Conservation (phyloP, 768 basidiomycete genomes). For the Serendipita sp. region DNA sequence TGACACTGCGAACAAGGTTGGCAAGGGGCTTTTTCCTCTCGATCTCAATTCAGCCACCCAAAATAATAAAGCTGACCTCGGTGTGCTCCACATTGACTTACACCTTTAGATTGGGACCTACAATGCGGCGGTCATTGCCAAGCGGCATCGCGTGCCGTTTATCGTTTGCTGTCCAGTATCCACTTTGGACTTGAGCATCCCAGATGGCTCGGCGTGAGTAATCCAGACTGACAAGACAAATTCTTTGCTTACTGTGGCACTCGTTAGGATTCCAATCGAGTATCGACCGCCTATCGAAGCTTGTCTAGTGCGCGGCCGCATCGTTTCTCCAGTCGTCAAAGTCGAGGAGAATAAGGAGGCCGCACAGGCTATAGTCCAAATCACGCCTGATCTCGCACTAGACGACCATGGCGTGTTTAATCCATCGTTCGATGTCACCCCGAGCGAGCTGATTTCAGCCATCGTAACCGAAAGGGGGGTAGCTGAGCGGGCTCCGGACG, state of each 20-base stretch:
- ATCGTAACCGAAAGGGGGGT: conserved; percentile 95
- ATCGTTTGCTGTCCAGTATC: conserved; percentile 87
- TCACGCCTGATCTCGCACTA: conserved; percentile 48
- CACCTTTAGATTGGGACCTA: conserved; percentile 66
- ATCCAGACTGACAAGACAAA: conserved; percentile 6
- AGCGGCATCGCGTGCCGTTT: conserved; percentile 76
- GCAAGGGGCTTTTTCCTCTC: conserved; percentile 4
- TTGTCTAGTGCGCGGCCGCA: conserved; percentile 68
- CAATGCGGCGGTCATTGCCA: conserved; percentile 86
- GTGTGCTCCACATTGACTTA: background rate
- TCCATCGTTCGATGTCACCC: conserved; percentile 94
- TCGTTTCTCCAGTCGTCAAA: conserved; percentile 20
- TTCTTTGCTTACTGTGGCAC: background rate
- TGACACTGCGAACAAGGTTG: conserved; percentile 90
- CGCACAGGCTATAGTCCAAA: conserved; percentile 64
- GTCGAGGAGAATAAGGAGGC: background rate
- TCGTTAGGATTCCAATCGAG: conserved; percentile 82
- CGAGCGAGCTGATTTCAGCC: conserved; percentile 82
- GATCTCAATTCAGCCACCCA: background rate
- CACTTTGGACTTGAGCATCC: conserved; percentile 72
- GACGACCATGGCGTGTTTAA: conserved; percentile 55
- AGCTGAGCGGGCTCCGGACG: background rate
- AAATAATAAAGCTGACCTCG: background rate
- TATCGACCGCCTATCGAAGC: conserved; percentile 81
- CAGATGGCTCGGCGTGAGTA: conserved; percentile 45